A percentile compares a stretch with the other conserved stretches of the same genome.
phyloP scores from a whole-genome alignment of 2,329 filamentous ascomycete genomes.

The Graphilbum sp. region DNA sequence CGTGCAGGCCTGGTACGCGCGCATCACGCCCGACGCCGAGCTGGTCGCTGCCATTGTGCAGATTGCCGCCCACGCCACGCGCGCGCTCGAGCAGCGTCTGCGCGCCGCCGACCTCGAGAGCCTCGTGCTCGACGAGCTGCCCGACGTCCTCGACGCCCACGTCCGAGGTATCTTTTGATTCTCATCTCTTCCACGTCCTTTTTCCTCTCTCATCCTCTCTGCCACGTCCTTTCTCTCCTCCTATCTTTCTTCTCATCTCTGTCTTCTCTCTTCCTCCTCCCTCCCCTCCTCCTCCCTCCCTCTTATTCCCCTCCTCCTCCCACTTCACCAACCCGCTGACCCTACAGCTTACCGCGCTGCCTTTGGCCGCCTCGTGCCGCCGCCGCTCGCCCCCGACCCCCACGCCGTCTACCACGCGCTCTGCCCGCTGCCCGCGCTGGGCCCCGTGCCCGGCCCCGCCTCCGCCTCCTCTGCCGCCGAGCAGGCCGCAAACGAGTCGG shows the following conservation, averaged over 20 bases:
- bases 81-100: slow-evolving; percentile 72
- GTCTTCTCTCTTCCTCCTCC: neutral
- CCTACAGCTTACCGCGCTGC: slow-evolving; percentile 55
- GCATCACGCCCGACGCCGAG: slow-evolving; percentile 68
- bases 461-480: slow-evolving; percentile 32
- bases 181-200: neutral
- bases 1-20: slow-evolving; percentile 83
- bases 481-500: slow-evolving; percentile 61
- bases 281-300: too few species aligned
- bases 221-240: neutral
- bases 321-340: neutral
- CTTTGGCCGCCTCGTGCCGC: slow-evolving; percentile 36
- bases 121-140: slow-evolving; percentile 74
- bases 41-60: slow-evolving; percentile 81
- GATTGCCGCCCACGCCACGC: slow-evolving; percentile 81
- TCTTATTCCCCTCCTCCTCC: neutral
- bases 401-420: slow-evolving; percentile 70
- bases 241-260: too few species aligned
- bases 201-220: too few species aligned
- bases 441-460: slow-evolving; percentile 48
- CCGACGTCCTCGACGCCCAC: slow-evolving; percentile 65
- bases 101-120: slow-evolving; percentile 69
- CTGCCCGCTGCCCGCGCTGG: slow-evolving; percentile 64
- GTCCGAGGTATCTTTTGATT: slow-evolving; percentile 42
- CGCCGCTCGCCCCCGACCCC: slow-evolving; percentile 43